Percentiles rank a stretch among this genome's conserved stretches.
These are phyloP conservation scores for Cenchrus purpureus DNA, from an alignment of 176 grass and related monocot species.

Conservation along the genomic window DNA sequence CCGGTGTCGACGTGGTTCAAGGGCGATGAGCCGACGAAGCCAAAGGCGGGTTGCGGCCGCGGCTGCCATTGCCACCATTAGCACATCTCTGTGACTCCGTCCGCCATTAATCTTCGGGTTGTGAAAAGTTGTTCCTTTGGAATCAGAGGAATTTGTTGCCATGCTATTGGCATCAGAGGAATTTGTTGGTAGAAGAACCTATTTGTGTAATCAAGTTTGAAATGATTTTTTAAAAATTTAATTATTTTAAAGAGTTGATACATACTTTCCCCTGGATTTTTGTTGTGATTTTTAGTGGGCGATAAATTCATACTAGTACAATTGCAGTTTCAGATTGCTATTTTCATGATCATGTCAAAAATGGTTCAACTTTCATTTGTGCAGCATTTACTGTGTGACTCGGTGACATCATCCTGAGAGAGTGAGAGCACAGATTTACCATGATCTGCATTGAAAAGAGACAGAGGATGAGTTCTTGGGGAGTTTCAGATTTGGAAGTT, in stretches of 20 bases:
- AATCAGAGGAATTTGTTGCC: no score
- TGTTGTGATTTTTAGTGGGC: not conserved
- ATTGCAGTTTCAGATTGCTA: not conserved
- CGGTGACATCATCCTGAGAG: not conserved
- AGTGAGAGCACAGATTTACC: not conserved
- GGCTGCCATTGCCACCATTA: slow-evolving; percentile 29
- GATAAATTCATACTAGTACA: not conserved
- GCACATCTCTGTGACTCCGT: not conserved
- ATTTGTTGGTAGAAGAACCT: not conserved
- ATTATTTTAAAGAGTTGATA: not conserved
- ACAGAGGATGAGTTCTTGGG: not conserved
- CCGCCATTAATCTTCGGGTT: no score
- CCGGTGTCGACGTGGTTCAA: not conserved
- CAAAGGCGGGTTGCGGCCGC: not conserved
- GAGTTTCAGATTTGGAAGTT: not conserved
- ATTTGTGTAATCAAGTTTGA: not conserved
- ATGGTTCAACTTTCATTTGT: not conserved
- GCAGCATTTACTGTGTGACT: not conserved
- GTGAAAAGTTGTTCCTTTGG: no score
- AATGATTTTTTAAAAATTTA: no score
- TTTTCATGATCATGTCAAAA: not conserved
- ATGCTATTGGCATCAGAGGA: no score
- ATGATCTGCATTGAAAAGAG: not conserved
- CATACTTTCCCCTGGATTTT: not conserved
- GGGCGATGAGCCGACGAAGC: not conserved